phyloP scores from a whole-genome alignment of 1,284 basidiomycete species.

The Singerocomus rubriflavus region DNA sequence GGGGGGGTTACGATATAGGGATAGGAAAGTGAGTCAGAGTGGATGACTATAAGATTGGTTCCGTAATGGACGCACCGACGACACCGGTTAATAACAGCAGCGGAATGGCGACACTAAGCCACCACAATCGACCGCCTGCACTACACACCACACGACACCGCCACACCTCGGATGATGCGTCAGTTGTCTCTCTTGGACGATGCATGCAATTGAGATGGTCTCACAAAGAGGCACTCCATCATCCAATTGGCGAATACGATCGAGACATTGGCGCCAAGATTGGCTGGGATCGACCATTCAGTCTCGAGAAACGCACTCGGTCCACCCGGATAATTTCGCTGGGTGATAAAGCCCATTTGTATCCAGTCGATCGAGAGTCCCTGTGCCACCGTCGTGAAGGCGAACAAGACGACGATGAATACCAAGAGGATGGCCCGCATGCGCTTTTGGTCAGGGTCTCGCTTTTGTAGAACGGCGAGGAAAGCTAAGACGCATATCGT shows the following conservation, averaged over 20 bases:
- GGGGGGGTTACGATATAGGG: not conserved
- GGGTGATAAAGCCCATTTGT: conserved; percentile 13
- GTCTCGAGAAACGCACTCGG: conserved; percentile 15
- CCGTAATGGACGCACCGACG: conserved; percentile 6
- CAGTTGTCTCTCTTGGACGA: not conserved
- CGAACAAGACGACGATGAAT: conserved; percentile 8
- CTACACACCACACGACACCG: conserved; percentile 14
- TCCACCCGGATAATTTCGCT: conserved; percentile 17
- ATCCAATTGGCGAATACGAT: conserved; percentile 14
- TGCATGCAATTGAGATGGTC: not conserved
- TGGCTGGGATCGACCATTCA: not conserved
- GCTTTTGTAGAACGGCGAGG: not conserved
- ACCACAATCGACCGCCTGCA: conserved; percentile 2
- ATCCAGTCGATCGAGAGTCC: conserved; percentile 7
- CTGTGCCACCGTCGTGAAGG: conserved; percentile 5
- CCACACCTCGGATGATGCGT: conserved; percentile 12
- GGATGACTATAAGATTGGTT: not conserved
- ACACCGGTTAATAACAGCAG: conserved; percentile 2
- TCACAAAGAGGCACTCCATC: conserved; percentile 16
- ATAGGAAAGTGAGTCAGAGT: not conserved
- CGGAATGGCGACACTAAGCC: conserved; percentile 4
- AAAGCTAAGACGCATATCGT: conserved; percentile 7
- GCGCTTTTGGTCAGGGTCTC: not conserved
- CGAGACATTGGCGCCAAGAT: conserved; percentile 3
- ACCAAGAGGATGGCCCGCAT: conserved; percentile 1